These are phyloP conservation scores for Ceratocystis huliohia DNA, from an alignment of 2,329 filamentous ascomycete genomes.

Conservation along the genomic window DNA sequence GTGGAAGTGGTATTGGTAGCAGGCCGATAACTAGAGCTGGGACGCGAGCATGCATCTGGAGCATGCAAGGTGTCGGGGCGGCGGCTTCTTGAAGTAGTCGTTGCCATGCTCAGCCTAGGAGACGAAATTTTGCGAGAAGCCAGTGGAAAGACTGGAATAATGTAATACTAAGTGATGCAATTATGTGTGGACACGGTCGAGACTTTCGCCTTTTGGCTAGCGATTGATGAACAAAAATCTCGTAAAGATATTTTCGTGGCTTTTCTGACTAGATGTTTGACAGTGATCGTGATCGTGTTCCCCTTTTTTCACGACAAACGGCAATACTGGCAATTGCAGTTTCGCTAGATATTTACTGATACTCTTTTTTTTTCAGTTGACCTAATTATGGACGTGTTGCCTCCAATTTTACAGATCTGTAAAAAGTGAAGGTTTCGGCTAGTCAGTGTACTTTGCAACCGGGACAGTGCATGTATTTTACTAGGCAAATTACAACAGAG, in stretches of 20 bases:
- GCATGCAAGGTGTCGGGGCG: conserved; percentile 13
- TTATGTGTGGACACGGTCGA: not conserved
- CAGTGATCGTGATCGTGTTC: not conserved
- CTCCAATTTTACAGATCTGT: not conserved
- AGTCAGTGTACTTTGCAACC: not conserved
- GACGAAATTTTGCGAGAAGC: conserved; percentile 7
- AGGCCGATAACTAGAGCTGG: conserved; percentile 4
- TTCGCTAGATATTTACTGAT: not conserved
- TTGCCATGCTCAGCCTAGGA: conserved; percentile 9
- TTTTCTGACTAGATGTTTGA: not conserved
- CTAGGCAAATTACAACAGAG: not conserved
- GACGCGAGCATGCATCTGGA: conserved; percentile 17
- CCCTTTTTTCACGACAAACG: not conserved
- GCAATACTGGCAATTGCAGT: not conserved
- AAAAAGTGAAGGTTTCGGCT: conserved; percentile 1
- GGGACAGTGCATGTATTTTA: not conserved
- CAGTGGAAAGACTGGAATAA: not conserved
- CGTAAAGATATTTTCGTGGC: not conserved
- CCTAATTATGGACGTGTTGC: not conserved
- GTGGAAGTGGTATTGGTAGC: conserved; percentile 1
- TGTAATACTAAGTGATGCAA: not conserved
- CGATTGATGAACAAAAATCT: not conserved
- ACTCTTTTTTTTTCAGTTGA: not conserved
- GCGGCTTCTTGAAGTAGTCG: conserved; percentile 15
- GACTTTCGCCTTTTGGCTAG: not conserved